phyloP scores from a whole-genome alignment of 768 basidiomycete species.

The Panellus pusillus region DNA sequence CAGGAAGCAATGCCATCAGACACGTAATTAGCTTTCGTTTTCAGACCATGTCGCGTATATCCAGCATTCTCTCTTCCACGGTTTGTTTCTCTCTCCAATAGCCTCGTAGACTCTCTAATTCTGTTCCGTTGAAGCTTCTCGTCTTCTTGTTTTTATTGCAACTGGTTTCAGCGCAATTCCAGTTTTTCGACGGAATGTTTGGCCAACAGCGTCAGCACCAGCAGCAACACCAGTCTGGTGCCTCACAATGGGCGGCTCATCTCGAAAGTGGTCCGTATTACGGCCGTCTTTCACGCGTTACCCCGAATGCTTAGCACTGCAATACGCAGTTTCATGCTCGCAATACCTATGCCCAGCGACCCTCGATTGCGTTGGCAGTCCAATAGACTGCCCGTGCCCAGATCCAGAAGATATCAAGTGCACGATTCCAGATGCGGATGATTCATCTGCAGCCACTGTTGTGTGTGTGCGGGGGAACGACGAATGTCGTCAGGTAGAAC shows the following conservation, averaged over 20 bases:
- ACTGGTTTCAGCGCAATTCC: slow-evolving; percentile 62
- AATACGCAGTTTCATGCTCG: slow-evolving; percentile 63
- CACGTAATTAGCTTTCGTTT: no score
- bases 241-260: slow-evolving; percentile 66
- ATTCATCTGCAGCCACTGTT: slow-evolving; percentile 55
- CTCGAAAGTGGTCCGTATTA: slow-evolving; percentile 57
- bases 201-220: slow-evolving; percentile 60
- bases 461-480: slow-evolving; percentile 70
- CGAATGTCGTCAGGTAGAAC: slow-evolving; percentile 64
- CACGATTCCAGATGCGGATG: slow-evolving; percentile 61
- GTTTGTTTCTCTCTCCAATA: no score
- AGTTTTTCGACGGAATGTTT: slow-evolving; percentile 81
- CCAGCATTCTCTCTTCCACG: no score
- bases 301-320: background rate
- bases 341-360: slow-evolving; percentile 76
- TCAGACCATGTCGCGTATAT: no score
- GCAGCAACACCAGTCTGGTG: slow-evolving; percentile 49
- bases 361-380: slow-evolving; percentile 63
- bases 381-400: slow-evolving; percentile 77
- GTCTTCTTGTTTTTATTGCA: slow-evolving; percentile 38
- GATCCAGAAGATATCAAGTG: slow-evolving; percentile 77
- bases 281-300: background rate
- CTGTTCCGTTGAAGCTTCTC: no score
- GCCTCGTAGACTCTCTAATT: no score
- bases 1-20: no score